Conservation (phyloP, 2,329 filamentous ascomycete species). For the Aspergillus unguis region DNA sequence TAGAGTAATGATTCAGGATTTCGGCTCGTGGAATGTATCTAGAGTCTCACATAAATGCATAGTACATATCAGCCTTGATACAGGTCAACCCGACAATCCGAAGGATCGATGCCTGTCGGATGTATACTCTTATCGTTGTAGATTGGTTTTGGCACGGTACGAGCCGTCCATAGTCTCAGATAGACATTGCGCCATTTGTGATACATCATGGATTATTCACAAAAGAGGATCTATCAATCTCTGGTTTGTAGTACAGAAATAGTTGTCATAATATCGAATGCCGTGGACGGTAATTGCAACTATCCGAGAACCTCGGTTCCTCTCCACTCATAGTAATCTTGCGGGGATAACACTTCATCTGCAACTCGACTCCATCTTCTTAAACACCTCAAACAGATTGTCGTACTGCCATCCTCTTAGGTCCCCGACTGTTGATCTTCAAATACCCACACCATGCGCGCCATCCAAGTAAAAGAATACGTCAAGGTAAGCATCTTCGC, state of each 20-base stretch:
- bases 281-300: too few species aligned
- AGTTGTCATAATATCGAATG: too few species aligned
- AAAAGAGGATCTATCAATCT: too few species aligned
- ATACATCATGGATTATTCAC: too few species aligned
- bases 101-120: too few species aligned
- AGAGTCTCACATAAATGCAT: neutral
- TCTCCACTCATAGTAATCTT: neutral
- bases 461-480: constrained; percentile 70
- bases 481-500: constrained; percentile 57
- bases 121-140: too few species aligned
- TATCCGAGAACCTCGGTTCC: constrained; percentile 15
- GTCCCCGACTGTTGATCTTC: neutral
- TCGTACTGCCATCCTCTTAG: too few species aligned
- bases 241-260: too few species aligned
- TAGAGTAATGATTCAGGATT: constrained; percentile 2
- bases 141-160: neutral
- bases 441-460: constrained; percentile 60
- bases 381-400: too few species aligned
- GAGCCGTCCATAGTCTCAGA: neutral
- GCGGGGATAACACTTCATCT: neutral
- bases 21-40: constrained; percentile 1
- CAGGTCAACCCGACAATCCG: neutral
- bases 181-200: too few species aligned
- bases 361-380: too few species aligned
- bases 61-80: neutral